Conservation (phyloP, 176 grass and related monocot genomes). For the Cenchrus fungigraminus region DNA sequence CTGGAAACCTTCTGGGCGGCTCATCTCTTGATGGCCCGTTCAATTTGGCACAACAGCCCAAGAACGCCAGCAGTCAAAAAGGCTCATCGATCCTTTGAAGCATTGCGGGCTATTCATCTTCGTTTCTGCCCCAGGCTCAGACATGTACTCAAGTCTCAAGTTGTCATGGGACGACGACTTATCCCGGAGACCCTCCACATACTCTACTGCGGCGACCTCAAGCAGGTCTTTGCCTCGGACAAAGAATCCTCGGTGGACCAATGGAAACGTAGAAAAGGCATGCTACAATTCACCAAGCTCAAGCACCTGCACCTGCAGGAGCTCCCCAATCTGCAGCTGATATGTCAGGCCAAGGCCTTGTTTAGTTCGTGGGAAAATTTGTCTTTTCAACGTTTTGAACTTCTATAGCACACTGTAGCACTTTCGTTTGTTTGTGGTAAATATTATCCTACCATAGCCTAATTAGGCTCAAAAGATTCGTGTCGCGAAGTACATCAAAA, state of each 20-base stretch:
- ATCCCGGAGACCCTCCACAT: not conserved
- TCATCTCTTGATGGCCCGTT: not conserved
- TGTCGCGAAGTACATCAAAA: too few relatives aligned
- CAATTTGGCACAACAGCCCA: not conserved
- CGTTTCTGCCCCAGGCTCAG: not conserved
- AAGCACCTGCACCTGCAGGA: conserved; percentile 14
- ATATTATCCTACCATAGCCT: too few relatives aligned
- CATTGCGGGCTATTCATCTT: not conserved
- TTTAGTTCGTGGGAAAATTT: too few relatives aligned
- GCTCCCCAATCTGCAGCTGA: not conserved
- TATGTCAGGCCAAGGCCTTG: not conserved
- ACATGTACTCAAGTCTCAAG: not conserved
- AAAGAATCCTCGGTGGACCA: too few relatives aligned
- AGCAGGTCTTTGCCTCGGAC: not conserved
- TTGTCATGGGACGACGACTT: not conserved
- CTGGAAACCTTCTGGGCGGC: not conserved
- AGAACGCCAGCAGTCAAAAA: too few relatives aligned
- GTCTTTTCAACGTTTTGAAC: too few relatives aligned
- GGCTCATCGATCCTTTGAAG: not conserved
- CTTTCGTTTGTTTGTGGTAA: too few relatives aligned
- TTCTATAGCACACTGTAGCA: too few relatives aligned
- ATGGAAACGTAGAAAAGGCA: not conserved
- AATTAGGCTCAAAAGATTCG: too few relatives aligned
- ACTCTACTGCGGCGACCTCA: not conserved
- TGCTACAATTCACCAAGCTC: not conserved